phyloP scores from a whole-genome alignment of 805 yeast species.

The Sugiyamaella mastotermitis region DNA sequence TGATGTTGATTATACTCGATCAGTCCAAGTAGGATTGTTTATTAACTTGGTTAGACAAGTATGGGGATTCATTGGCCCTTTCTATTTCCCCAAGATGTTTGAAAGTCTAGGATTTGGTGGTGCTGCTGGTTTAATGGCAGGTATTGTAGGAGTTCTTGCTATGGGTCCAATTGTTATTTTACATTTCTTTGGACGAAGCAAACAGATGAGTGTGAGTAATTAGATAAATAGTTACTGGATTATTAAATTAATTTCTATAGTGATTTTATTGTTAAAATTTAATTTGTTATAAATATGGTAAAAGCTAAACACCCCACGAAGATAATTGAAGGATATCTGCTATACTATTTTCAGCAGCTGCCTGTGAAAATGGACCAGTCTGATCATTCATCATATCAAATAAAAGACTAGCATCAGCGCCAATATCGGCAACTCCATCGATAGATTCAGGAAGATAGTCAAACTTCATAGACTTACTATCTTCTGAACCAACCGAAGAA shows the following conservation, averaged over 20 bases:
- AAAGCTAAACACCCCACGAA: too few species aligned
- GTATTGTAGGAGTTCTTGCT: slow-evolving; percentile 9
- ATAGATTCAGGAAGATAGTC: slow-evolving; percentile 8
- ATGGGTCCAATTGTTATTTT: slow-evolving; percentile 5
- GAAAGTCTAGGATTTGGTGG: slow-evolving; percentile 18
- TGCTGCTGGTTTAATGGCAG: slow-evolving; percentile 15
- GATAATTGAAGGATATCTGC: too few species aligned
- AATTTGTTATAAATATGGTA: too few species aligned
- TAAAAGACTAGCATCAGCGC: slow-evolving; percentile 3
- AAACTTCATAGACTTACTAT: slow-evolving; percentile 9
- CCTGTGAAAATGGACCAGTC: slow-evolving; percentile 5
- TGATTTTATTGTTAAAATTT: too few species aligned
- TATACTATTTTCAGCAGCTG: too few species aligned
- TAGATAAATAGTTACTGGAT: too few species aligned
- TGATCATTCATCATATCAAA: slow-evolving; percentile 9
- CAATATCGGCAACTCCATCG: slow-evolving; percentile 1
- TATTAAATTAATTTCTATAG: too few species aligned
- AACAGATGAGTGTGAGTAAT: neutral
- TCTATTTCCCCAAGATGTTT: slow-evolving; percentile 28
- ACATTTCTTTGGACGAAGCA: slow-evolving; percentile 5
- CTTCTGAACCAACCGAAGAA: slow-evolving; percentile 1
- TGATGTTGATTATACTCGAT: slow-evolving; percentile 17
- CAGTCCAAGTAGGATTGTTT: slow-evolving; percentile 25
- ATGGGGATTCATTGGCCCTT: slow-evolving; percentile 28
- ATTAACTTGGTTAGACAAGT: slow-evolving; percentile 23